Percentiles rank a stretch among this genome's conserved stretches.
Evolutionary conservation across 192 early-diverging fungal genomes (phyloP).

Genomic region (Linnemannia schmuckeri): DNA sequence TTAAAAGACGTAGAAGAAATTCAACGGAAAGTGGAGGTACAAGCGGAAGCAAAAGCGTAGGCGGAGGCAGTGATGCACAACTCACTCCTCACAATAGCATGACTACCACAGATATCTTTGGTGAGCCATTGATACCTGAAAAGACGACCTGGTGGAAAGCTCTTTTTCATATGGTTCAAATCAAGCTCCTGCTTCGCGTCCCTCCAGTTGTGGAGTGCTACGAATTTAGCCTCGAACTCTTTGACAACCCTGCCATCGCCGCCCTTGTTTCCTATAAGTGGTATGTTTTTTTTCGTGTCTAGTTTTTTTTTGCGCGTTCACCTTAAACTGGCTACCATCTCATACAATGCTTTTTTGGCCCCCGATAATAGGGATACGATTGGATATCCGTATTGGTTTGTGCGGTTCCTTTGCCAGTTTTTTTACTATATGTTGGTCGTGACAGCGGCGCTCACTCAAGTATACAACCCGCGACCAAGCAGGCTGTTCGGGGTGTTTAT

Average conservation of each 20-base stretch:
- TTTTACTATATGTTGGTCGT: constrained; percentile 23
- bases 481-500: constrained; percentile 18
- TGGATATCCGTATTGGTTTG: constrained; percentile 1
- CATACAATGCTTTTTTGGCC: background rate
- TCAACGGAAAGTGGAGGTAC: background rate
- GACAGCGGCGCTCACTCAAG: constrained; percentile 9
- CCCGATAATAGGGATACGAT: constrained; percentile 18
- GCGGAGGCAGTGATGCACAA: background rate
- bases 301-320: background rate
- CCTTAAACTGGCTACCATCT: background rate
- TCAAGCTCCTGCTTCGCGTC: background rate
- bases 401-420: constrained; percentile 10
- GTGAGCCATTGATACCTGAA: background rate
- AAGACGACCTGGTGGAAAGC: constrained; percentile 10
- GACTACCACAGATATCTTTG: background rate
- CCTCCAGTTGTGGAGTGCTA: background rate
- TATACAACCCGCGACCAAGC: background rate
- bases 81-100: background rate
- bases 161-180: background rate
- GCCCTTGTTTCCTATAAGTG: constrained; percentile 35
- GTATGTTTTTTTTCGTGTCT: background rate
- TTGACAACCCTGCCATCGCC: constrained; percentile 31
- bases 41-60: background rate
- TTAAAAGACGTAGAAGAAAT: background rate
- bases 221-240: constrained; percentile 8